These are phyloP conservation scores for Sclerotinia minor DNA, from an alignment of 2,329 filamentous ascomycete genomes.

Conservation along the genomic window DNA sequence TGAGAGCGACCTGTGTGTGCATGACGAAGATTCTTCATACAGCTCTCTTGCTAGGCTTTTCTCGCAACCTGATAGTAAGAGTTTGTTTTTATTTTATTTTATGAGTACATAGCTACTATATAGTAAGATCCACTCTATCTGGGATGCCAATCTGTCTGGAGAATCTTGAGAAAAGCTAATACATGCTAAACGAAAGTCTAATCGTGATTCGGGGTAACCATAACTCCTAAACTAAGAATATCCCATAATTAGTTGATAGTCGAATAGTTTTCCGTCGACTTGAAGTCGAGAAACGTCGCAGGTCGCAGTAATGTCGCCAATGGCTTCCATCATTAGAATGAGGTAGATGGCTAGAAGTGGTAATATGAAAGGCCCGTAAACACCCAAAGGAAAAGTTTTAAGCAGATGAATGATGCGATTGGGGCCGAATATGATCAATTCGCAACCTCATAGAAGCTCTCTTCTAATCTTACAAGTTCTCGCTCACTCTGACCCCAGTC, in stretches of 20 bases:
- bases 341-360: constrained; percentile 70
- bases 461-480: not conserved
- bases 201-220: not conserved
- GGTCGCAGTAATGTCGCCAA: constrained; percentile 78
- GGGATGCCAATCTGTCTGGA: not conserved
- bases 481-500: not conserved
- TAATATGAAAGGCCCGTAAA: constrained; percentile 73
- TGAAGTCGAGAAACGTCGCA: constrained; percentile 78
- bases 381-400: constrained; percentile 68
- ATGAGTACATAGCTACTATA: not conserved
- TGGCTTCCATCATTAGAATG: constrained; percentile 75
- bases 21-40: not conserved
- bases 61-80: not conserved
- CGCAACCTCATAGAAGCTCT: not conserved
- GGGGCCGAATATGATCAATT: constrained; percentile 52
- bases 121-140: not conserved
- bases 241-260: constrained; percentile 49
- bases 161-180: too few species aligned
- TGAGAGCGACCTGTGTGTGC: not conserved
- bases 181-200: not conserved
- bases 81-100: not conserved
- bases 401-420: constrained; percentile 75
- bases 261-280: constrained; percentile 69
- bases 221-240: too few species aligned
- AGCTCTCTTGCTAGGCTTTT: not conserved